Conservation (phyloP, 2,329 filamentous ascomycete genomes). For the Lachnum nothofagi region DNA sequence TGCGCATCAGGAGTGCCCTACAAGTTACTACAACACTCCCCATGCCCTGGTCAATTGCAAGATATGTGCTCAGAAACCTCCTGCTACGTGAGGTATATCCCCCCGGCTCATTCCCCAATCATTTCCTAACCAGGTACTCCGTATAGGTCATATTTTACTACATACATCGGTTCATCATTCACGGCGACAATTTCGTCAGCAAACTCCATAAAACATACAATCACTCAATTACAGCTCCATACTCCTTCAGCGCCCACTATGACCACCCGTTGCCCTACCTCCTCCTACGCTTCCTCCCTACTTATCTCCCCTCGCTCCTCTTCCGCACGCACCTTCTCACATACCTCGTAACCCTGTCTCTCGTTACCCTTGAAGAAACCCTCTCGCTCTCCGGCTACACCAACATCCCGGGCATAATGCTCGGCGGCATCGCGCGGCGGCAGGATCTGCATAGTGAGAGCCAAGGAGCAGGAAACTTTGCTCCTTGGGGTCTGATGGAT, state of each 20-base stretch:
- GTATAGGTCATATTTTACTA: constrained; percentile 61
- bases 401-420: constrained; percentile 48
- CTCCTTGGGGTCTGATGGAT: constrained; percentile 58
- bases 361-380: constrained; percentile 63
- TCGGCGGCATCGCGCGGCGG: constrained; percentile 47
- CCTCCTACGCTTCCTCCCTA: constrained; percentile 57
- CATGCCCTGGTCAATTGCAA: constrained; percentile 56
- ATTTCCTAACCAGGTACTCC: constrained; percentile 3
- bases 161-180: constrained; percentile 68
- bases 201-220: constrained; percentile 41
- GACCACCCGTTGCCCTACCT: constrained; percentile 65
- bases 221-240: constrained; percentile 53
- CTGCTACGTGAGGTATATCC: constrained; percentile 51
- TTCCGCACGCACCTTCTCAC: constrained; percentile 68
- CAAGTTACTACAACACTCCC: constrained; percentile 55
- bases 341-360: constrained; percentile 58
- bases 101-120: not conserved
- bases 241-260: constrained; percentile 58
- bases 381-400: constrained; percentile 65
- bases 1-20: constrained; percentile 50
- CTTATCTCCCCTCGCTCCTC: constrained; percentile 60
- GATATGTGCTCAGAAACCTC: constrained; percentile 49
- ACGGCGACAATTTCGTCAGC: constrained; percentile 42
- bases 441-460: constrained; percentile 54
- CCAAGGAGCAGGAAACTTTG: constrained; percentile 54